Conservation (phyloP, 1,139 yeast genomes). For the Trichomonascaceae sp. region DNA sequence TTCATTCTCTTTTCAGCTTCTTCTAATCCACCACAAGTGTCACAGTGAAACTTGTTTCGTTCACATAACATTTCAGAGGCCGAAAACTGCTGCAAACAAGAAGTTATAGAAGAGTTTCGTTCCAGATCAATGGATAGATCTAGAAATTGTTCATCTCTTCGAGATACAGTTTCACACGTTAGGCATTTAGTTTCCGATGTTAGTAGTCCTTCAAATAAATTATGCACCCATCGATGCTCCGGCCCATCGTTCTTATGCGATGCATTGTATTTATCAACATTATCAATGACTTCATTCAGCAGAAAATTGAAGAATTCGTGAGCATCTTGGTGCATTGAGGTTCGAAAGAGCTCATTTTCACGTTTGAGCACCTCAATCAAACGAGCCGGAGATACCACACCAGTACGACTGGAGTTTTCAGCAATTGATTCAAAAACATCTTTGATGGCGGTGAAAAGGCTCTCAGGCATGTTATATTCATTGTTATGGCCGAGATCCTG, state of each 20-base stretch:
- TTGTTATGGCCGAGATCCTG: conserved; percentile 56
- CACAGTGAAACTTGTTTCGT: conserved; percentile 89
- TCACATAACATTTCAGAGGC: conserved; percentile 81
- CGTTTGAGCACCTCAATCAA: conserved; percentile 70
- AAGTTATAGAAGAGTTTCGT: conserved; percentile 65
- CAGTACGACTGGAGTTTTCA: conserved; percentile 62
- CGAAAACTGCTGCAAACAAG: conserved; percentile 72
- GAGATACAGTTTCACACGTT: conserved; percentile 81
- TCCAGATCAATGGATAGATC: conserved; percentile 85
- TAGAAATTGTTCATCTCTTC: conserved; percentile 77
- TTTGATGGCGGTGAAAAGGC: conserved; percentile 66
- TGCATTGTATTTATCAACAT: conserved; percentile 37
- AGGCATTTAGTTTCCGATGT: conserved; percentile 87
- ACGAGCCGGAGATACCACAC: conserved; percentile 77
- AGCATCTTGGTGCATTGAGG: conserved; percentile 96
- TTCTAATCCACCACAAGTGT: conserved; percentile 81
- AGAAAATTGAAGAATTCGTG: conserved; percentile 90
- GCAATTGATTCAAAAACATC: conserved; percentile 82
- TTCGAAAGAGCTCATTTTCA: conserved; percentile 78
- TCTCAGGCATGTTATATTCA: conserved; percentile 46
- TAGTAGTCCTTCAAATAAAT: conserved; percentile 75
- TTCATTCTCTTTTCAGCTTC: conserved; percentile 94
- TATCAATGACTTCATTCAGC: conserved; percentile 75
- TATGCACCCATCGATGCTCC: conserved; percentile 51
- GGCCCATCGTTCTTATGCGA: conserved; percentile 9